phyloP scores from a whole-genome alignment of 495 filamentous ascomycete species.

The Pseudomonodictys pantanalensis region DNA sequence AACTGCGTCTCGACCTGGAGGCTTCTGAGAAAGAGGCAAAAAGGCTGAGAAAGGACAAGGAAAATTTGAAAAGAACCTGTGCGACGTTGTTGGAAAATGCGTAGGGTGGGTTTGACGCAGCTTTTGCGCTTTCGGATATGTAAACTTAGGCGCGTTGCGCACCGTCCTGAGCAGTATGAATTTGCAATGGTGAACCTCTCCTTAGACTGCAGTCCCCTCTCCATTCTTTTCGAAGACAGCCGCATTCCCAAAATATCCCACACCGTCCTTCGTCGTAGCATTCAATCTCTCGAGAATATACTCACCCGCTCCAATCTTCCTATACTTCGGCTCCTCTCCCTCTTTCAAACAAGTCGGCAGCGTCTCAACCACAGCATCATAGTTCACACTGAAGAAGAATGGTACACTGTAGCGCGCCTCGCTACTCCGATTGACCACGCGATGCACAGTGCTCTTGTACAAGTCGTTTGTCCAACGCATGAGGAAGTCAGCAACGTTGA shows the following conservation, averaged over 20 bases:
- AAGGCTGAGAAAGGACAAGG: no score
- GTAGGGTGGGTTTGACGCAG: no score
- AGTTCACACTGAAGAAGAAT: slow-evolving; percentile 33
- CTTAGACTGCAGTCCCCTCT: no score
- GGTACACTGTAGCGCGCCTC: slow-evolving; percentile 28
- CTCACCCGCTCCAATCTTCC: slow-evolving; percentile 35
- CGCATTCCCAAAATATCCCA: slow-evolving; percentile 17
- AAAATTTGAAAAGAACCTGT: no score
- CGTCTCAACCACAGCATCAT: slow-evolving; percentile 32
- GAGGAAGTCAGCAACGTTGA: slow-evolving; percentile 31
- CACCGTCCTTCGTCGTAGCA: slow-evolving; percentile 31
- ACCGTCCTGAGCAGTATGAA: no score
- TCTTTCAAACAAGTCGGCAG: slow-evolving; percentile 31
- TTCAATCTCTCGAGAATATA: slow-evolving; percentile 35
- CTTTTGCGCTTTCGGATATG: no score
- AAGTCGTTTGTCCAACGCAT: slow-evolving; percentile 31
- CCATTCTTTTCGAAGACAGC: neutral
- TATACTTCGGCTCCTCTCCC: slow-evolving; percentile 28
- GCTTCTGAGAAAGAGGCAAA: no score
- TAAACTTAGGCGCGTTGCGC: no score
- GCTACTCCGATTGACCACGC: slow-evolving; percentile 18
- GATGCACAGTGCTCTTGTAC: slow-evolving; percentile 25
- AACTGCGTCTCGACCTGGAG: no score
- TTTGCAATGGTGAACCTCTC: no score
- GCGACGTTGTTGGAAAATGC: no score